phyloP scores from a whole-genome alignment of 768 basidiomycete species.

The Auricularia heimuer region DNA sequence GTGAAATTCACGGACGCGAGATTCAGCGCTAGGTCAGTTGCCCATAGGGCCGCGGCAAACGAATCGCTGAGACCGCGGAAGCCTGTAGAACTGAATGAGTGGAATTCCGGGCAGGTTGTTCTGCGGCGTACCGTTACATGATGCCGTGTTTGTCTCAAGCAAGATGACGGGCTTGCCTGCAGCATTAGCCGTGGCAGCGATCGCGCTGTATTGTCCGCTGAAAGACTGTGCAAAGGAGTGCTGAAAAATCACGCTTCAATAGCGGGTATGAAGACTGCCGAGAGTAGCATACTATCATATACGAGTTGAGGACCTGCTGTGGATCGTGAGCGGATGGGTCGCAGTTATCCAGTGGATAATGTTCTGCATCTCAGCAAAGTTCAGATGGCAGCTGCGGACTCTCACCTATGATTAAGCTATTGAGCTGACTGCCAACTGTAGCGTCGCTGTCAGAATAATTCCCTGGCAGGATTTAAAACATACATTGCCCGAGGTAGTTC shows the following conservation, averaged over 20 bases:
- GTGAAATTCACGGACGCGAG: constrained; percentile 48
- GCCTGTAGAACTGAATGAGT: constrained; percentile 6
- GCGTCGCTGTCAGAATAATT: too few species aligned
- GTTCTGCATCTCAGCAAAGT: neutral
- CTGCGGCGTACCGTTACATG: constrained; percentile 26
- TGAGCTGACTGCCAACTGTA: neutral
- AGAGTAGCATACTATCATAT: neutral
- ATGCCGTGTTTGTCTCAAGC: constrained; percentile 59
- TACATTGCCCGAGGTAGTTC: neutral
- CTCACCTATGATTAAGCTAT: neutral
- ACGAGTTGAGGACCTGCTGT: neutral
- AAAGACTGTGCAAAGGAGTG: constrained; percentile 21
- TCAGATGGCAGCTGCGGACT: neutral
- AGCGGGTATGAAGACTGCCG: neutral
- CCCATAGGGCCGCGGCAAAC: constrained; percentile 55
- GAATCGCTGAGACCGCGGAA: constrained; percentile 46
- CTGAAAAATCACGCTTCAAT: constrained; percentile 6
- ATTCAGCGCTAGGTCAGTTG: constrained; percentile 47
- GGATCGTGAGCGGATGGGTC: neutral
- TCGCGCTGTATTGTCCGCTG: constrained; percentile 28
- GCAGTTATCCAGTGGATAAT: neutral
- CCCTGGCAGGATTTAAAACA: neutral
- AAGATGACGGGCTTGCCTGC: constrained; percentile 43
- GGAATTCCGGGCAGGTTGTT: too few species aligned
- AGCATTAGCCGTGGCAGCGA: constrained; percentile 23